Evolutionary conservation across 1,284 basidiomycete species (phyloP), one percentile per base, ranked within the genome.

Genomic region (Malassezia vespertilionis): DNA sequence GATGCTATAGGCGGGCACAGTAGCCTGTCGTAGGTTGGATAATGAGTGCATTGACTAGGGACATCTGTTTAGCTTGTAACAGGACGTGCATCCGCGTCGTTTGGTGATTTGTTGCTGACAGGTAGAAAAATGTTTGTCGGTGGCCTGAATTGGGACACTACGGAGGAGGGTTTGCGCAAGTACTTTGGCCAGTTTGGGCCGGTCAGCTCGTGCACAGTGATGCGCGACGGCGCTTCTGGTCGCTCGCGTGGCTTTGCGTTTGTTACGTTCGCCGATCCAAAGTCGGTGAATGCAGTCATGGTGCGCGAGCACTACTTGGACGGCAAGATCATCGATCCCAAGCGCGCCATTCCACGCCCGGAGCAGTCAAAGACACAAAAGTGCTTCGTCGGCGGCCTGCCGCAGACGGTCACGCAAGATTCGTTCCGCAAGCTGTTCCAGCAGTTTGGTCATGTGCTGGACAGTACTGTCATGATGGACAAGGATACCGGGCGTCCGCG

Each of bases 401-500:
- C 91, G 0, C 81, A 84, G 17, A 82, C 80, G 42, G 88, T 93
- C 35, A 96, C 90, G 6, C 86, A 85, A 18, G 88, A 93, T 60
- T 84, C 83, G 6, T 87, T 97, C 81, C 81, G 84, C 54, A 79
- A 82, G 49, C 93, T 85, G 74, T 91, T 96, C 72, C 80, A 82
- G 33, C 85, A 90, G 67, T 79, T 75, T 64, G 93, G 91, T 51
- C 82, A 82, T 59, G 87, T 99, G 53, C 83, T 90, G 64, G 91
- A 97, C 71, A 88, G 90, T 40, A 96, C 89, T 0, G 87, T 97
- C 64, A 97, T 99, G 93, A 79, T 95, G 64, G 93, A 99, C 73
- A 83, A 89, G 42, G 88, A 96, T 71, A 95, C 88, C 14, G 85
- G 86, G 26, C 76, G 90, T 38, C 89, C 86, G 73, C 91, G 97